Evolutionary conservation across 2,329 filamentous ascomycete species (phyloP).

Genomic region (Xylaria sp.): DNA sequence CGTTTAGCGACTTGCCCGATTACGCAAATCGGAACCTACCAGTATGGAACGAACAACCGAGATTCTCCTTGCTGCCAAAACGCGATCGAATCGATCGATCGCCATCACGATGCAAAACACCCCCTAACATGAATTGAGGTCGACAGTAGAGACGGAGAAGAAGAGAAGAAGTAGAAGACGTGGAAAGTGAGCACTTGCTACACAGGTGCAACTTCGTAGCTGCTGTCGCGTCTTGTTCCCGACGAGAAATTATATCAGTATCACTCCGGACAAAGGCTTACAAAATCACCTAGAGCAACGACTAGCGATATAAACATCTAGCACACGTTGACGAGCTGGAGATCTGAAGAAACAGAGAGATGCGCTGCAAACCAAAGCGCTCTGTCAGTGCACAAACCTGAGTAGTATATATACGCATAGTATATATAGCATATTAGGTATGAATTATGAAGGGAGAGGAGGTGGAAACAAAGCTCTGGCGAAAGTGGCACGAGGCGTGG

Average conservation of each 20-base stretch:
- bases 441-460: background rate
- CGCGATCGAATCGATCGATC: background rate
- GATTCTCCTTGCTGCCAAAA: background rate
- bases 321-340: background rate
- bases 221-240: background rate
- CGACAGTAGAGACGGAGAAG: background rate
- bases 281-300: background rate
- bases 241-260: constrained; percentile 2
- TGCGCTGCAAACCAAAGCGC: constrained; percentile 13
- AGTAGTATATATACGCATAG: background rate
- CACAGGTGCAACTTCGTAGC: background rate
- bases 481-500: constrained; percentile 16
- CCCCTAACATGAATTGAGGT: background rate
- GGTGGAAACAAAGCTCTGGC: background rate
- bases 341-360: background rate
- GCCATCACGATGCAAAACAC: background rate
- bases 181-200: constrained; percentile 11
- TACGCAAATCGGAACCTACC: background rate
- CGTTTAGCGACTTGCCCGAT: background rate
- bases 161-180: background rate
- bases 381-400: background rate
- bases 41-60: background rate
- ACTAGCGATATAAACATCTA: background rate
- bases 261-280: background rate
- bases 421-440: background rate